phyloP scores from a whole-genome alignment of 2,329 filamentous ascomycete species.

The Ceratocystis ficicola region DNA sequence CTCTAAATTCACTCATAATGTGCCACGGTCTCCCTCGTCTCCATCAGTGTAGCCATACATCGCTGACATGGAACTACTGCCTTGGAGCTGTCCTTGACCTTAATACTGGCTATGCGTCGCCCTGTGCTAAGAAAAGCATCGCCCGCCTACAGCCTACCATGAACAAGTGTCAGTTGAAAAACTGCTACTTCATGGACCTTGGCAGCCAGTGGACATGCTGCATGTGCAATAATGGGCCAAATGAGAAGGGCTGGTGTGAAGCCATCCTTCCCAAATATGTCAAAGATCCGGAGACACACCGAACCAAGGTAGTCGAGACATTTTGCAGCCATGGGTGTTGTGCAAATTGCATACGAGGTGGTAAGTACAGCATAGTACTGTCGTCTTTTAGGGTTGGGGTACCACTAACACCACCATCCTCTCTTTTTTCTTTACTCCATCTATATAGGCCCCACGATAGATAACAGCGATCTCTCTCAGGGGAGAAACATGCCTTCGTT shows the following conservation, averaged over 20 bases:
- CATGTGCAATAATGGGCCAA: slow-evolving; percentile 39
- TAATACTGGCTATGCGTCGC: slow-evolving; percentile 38
- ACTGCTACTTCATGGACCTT: slow-evolving; percentile 40
- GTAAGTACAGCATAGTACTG: slow-evolving; percentile 28
- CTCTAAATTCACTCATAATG: slow-evolving; percentile 30
- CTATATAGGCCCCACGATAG: not conserved
- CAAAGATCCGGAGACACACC: slow-evolving; percentile 28
- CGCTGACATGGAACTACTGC: slow-evolving; percentile 45
- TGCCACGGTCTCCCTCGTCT: slow-evolving; percentile 43
- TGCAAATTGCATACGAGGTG: slow-evolving; percentile 35
- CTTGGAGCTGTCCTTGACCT: slow-evolving; percentile 37
- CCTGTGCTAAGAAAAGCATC: slow-evolving; percentile 39
- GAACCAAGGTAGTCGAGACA: slow-evolving; percentile 31
- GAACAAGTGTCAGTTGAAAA: slow-evolving; percentile 37
- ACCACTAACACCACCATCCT: not conserved
- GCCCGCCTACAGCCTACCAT: slow-evolving; percentile 35
- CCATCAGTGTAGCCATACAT: slow-evolving; percentile 43
- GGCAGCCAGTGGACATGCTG: slow-evolving; percentile 45
- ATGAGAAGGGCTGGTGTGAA: slow-evolving; percentile 42
- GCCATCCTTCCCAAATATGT: slow-evolving; percentile 29
- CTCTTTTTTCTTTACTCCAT: not conserved
- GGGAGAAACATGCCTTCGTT: not conserved
- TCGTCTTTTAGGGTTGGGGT: not conserved
- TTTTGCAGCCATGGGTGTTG: slow-evolving; percentile 45
- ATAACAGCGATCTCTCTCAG: not conserved